Conservation (phyloP, 1,139 yeast genomes). For the Pichia sp. region DNA sequence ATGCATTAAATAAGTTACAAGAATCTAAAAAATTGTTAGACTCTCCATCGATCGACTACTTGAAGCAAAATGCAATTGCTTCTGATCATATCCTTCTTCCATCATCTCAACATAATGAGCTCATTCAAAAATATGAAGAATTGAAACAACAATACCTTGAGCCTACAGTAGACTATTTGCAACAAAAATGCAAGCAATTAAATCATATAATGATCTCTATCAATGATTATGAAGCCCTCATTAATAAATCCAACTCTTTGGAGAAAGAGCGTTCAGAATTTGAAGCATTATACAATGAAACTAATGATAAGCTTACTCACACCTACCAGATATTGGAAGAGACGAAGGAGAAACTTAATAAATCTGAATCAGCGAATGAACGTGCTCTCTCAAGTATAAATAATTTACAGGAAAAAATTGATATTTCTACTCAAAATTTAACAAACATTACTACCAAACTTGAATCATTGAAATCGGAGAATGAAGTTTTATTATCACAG, state of each 20-base stretch:
- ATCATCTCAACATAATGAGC: conserved; percentile 21
- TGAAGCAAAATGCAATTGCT: conserved; percentile 26
- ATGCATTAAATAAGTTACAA: neutral
- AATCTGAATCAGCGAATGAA: neutral
- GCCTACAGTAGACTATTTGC: neutral
- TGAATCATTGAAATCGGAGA: conserved; percentile 7
- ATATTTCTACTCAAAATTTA: conserved; percentile 3
- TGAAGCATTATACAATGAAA: neutral
- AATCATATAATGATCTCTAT: neutral
- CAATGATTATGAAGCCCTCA: neutral
- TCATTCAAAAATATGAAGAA: conserved; percentile 16
- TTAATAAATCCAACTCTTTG: neutral
- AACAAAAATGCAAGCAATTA: neutral
- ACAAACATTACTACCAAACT: conserved; percentile 1
- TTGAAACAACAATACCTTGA: neutral
- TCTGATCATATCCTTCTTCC: conserved; percentile 24
- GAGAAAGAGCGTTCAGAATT: neutral
- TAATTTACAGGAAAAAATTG: conserved; percentile 3
- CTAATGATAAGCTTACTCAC: neutral
- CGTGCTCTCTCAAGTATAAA: conserved; percentile 2
- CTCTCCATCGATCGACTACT: conserved; percentile 7
- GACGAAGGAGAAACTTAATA: neutral
- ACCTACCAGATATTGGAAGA: neutral
- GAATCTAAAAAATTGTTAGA: conserved; percentile 2
- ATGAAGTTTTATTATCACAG: neutral